Conservation (phyloP, 345 rosid genomes). For the Xanthoceras sorbifolium region DNA sequence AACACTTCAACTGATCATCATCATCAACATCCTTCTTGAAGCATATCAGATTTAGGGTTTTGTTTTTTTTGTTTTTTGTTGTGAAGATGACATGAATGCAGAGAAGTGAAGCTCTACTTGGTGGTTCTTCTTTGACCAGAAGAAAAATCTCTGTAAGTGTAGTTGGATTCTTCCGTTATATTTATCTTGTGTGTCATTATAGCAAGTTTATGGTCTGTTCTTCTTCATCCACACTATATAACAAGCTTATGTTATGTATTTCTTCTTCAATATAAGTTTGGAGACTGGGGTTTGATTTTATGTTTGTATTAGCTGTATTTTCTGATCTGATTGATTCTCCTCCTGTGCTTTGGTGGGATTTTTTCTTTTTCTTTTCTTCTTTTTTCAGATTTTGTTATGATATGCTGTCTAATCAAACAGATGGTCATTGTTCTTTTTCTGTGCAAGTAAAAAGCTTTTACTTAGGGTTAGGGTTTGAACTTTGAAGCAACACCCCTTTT, state of each 20-base stretch:
- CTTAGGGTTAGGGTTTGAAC: conserved; percentile 42
- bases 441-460: neutral
- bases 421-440: neutral
- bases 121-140: neutral
- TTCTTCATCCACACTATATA: too few species aligned
- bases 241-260: neutral
- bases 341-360: neutral
- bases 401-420: neutral
- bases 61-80: neutral
- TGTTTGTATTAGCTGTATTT: neutral
- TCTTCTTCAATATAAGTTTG: neutral
- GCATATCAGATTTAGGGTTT: conserved; percentile 20
- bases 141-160: conserved; percentile 1
- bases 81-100: neutral
- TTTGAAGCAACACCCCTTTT: neutral
- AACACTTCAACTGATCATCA: conserved; percentile 15
- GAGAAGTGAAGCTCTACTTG: neutral
- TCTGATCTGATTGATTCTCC: conserved; percentile 15
- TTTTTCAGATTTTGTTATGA: neutral
- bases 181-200: neutral
- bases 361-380: neutral
- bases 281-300: neutral
- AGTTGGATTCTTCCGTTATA: neutral
- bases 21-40: neutral
- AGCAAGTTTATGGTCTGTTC: neutral